These are phyloP conservation scores for Botrytis pseudocinerea DNA, from an alignment of 2,329 filamentous ascomycete species.

Conservation along the genomic window DNA sequence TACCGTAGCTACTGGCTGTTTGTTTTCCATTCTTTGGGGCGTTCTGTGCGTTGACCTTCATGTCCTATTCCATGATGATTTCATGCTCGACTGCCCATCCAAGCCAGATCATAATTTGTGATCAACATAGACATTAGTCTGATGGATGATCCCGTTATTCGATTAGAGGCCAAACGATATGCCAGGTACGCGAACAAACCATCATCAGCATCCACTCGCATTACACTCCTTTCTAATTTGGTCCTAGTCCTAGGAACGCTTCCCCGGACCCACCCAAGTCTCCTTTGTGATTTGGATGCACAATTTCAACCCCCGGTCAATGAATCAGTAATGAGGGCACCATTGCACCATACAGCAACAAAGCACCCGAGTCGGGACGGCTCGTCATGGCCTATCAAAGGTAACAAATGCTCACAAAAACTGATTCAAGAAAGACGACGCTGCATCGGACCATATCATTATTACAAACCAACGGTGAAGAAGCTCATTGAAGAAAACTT, in stretches of 20 bases:
- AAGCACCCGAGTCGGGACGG: slow-evolving; percentile 2
- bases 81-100: slow-evolving; percentile 1
- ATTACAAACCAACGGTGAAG: slow-evolving; percentile 11
- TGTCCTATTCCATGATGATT: neutral
- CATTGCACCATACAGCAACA: neutral
- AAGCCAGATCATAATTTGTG: neutral
- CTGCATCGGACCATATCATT: neutral
- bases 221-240: neutral
- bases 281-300: slow-evolving; percentile 19
- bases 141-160: slow-evolving; percentile 7
- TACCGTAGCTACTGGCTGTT: neutral
- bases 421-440: neutral
- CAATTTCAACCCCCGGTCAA: slow-evolving; percentile 14
- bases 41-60: neutral
- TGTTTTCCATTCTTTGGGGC: neutral
- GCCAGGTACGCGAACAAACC: slow-evolving; percentile 22
- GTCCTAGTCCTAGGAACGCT: slow-evolving; percentile 21
- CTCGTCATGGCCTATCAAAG: slow-evolving; percentile 5
- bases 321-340: slow-evolving; percentile 18
- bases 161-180: slow-evolving; percentile 21
- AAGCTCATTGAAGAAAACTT: slow-evolving; percentile 1
- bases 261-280: slow-evolving; percentile 22
- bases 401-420: neutral
- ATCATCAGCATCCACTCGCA: slow-evolving; percentile 13
- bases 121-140: slow-evolving; percentile 8